These are phyloP conservation scores for Xylaria castorea DNA, from an alignment of 495 filamentous ascomycete genomes.

Conservation along the genomic window DNA sequence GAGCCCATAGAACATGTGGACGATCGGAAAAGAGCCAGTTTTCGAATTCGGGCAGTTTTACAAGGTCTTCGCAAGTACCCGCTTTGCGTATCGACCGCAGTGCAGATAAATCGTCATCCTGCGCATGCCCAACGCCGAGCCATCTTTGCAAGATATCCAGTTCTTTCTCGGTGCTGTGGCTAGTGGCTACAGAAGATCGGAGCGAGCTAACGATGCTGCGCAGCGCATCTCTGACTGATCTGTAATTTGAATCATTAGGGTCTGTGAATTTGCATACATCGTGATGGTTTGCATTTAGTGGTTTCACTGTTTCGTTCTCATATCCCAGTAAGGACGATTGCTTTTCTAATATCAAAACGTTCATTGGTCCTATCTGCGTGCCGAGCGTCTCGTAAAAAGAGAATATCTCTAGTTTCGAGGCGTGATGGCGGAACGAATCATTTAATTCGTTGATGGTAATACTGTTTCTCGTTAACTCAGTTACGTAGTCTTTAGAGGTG, in stretches of 20 bases:
- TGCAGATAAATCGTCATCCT: conserved; percentile 36
- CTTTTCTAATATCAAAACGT: conserved; percentile 45
- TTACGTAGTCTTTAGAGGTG: not conserved
- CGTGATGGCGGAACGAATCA: not conserved
- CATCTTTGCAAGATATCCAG: not conserved
- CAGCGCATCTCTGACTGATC: conserved; percentile 30
- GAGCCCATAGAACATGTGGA: conserved; percentile 35
- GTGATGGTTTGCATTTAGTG: conserved; percentile 53
- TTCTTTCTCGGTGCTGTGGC: not conserved
- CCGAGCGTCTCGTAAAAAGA: conserved; percentile 50
- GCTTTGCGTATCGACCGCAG: conserved; percentile 10
- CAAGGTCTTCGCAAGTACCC: conserved; percentile 32
- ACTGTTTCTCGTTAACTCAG: not conserved
- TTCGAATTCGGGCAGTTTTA: conserved; percentile 21
- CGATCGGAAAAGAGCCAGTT: conserved; percentile 25
- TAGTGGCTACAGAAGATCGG: not conserved
- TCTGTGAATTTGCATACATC: conserved; percentile 53
- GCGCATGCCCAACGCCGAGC: not conserved
- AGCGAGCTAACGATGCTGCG: not conserved
- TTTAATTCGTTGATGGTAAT: not conserved
- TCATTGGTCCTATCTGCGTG: conserved; percentile 33
- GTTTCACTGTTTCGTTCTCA: conserved; percentile 40
- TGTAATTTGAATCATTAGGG: conserved; percentile 49
- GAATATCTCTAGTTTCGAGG: not conserved
- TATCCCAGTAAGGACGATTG: conserved; percentile 52